phyloP scores from a whole-genome alignment of 305 asterid species.

The Galium porrigens region DNA sequence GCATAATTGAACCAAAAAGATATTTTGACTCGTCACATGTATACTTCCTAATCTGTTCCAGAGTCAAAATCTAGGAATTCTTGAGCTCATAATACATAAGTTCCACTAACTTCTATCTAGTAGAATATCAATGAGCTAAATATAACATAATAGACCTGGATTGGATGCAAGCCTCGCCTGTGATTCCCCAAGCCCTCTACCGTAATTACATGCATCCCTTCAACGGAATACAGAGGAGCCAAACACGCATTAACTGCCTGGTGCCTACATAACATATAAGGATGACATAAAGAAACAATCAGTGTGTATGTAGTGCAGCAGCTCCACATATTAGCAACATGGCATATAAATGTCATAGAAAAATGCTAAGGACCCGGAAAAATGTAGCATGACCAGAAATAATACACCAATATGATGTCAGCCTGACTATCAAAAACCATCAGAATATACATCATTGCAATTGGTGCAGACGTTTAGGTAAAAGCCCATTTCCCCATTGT shows the following conservation, averaged over 20 bases:
- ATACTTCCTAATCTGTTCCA: not conserved
- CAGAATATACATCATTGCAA: not conserved
- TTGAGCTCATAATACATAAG: not conserved
- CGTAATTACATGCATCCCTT: constrained; percentile 91
- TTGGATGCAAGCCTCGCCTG: constrained; percentile 70
- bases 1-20: not conserved
- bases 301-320: not conserved
- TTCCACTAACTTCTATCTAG: not conserved
- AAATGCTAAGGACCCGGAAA: not conserved
- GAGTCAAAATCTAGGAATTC: not conserved
- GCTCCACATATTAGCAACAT: not conserved
- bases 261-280: constrained; percentile 37
- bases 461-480: not conserved
- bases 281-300: constrained; percentile 4
- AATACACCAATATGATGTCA: not conserved
- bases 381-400: not conserved
- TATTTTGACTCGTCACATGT: not conserved
- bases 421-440: not conserved
- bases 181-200: constrained; percentile 81
- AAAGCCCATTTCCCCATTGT: not conserved
- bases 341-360: not conserved
- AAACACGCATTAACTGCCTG: constrained; percentile 73
- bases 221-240: constrained; percentile 89
- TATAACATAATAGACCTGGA: constrained; percentile 42
- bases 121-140: not conserved